phyloP scores from a whole-genome alignment of 2,329 filamentous ascomycete genomes.

The Penicillium sp. region DNA sequence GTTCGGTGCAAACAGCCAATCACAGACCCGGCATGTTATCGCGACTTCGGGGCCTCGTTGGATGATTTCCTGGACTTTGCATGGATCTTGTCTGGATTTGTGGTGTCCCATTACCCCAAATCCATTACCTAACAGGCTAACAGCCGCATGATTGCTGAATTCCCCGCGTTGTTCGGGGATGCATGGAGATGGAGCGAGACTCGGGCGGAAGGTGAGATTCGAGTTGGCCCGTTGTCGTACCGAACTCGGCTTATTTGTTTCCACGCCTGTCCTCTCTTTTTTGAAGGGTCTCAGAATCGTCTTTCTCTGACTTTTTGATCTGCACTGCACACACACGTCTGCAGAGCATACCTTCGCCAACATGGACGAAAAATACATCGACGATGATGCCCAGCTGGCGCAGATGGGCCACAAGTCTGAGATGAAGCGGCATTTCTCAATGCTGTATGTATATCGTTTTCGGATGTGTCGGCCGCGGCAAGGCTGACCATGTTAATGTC shows the following conservation, averaged over 20 bases:
- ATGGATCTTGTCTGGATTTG: not conserved
- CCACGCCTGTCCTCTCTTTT: constrained; percentile 5
- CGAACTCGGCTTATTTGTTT: constrained; percentile 7
- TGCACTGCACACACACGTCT: constrained; percentile 2
- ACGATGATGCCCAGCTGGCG: constrained; percentile 59
- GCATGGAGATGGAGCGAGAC: constrained; percentile 8
- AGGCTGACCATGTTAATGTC: constrained; percentile 17
- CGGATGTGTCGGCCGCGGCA: not conserved
- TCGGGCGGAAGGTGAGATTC: constrained; percentile 27
- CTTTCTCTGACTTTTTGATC: constrained; percentile 10
- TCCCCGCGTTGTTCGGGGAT: constrained; percentile 22
- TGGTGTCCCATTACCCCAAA: constrained; percentile 29
- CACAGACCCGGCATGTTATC: constrained; percentile 22
- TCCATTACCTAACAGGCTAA: constrained; percentile 37
- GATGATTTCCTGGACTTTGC: not conserved
- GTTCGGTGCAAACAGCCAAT: constrained; percentile 24
- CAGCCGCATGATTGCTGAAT: constrained; percentile 14
- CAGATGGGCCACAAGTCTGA: constrained; percentile 64
- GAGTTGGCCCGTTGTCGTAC: constrained; percentile 23
- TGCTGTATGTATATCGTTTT: constrained; percentile 45
- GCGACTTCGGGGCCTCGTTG: constrained; percentile 1
- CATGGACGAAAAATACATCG: constrained; percentile 30
- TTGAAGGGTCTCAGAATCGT: not conserved
- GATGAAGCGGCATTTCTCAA: constrained; percentile 63
- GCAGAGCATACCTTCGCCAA: constrained; percentile 13